Conservation (phyloP, 768 basidiomycete genomes). For the Suillus placidus region DNA sequence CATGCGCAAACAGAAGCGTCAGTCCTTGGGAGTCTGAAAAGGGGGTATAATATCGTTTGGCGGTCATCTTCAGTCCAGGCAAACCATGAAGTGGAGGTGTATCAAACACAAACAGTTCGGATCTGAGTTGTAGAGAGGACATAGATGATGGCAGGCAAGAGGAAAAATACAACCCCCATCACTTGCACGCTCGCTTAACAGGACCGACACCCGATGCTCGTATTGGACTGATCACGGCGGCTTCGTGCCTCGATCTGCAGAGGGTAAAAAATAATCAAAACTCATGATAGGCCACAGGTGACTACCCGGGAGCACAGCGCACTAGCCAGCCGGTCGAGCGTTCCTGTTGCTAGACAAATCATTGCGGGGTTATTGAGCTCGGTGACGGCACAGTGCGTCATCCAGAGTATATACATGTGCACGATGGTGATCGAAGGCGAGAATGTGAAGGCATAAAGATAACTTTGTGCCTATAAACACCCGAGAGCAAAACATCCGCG, state of each 20-base stretch:
- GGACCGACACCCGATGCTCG: not conserved
- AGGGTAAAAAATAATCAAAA: not conserved
- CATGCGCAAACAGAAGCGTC: slow-evolving; percentile 51
- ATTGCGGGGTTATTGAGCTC: not conserved
- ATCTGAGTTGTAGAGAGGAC: slow-evolving; percentile 1
- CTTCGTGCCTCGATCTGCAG: slow-evolving; percentile 3
- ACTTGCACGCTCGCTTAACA: not conserved
- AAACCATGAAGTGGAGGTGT: slow-evolving; percentile 10
- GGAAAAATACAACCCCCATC: not conserved
- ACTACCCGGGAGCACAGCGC: not conserved
- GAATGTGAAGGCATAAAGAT: not conserved
- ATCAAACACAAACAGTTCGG: slow-evolving; percentile 10
- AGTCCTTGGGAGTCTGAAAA: slow-evolving; percentile 37
- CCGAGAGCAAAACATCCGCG: not conserved
- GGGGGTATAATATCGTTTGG: slow-evolving; percentile 44
- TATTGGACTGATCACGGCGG: not conserved
- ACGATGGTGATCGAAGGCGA: not conserved
- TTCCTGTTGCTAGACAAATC: slow-evolving; percentile 3
- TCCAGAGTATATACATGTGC: not conserved
- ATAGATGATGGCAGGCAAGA: not conserved
- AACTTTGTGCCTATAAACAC: not conserved
- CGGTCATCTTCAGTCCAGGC: slow-evolving; percentile 42
- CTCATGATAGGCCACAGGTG: not conserved
- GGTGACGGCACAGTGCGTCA: not conserved
- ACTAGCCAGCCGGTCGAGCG: not conserved